A percentile compares a stretch with the other conserved stretches of the same genome.
Conservation (phyloP, 352 stramenopile genomes). For the Halophytophthora polymorphica region DNA sequence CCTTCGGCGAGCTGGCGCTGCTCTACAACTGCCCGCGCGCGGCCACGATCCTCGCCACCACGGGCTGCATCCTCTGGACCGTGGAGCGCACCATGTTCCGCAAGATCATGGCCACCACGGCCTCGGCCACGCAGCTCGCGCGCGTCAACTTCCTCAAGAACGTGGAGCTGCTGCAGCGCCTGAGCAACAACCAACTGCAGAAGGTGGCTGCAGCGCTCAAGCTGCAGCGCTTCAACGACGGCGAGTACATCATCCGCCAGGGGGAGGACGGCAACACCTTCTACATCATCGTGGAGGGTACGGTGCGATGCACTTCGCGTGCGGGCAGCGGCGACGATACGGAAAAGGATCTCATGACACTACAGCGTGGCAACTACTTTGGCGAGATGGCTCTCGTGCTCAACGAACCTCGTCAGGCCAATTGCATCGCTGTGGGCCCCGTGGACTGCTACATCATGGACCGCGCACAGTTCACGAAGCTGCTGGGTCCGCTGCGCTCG, state of each 20-base stretch:
- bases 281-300: slow-evolving; percentile 96
- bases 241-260: slow-evolving; percentile 93
- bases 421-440: slow-evolving; percentile 67
- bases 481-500: slow-evolving; percentile 73
- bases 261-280: slow-evolving; percentile 95
- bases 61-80: slow-evolving; percentile 88
- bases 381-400: slow-evolving; percentile 86
- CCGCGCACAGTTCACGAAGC: slow-evolving; percentile 81
- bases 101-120: slow-evolving; percentile 80
- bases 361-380: slow-evolving; percentile 85
- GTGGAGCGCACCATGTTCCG: slow-evolving; percentile 89
- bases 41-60: slow-evolving; percentile 90
- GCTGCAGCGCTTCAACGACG: slow-evolving; percentile 81
- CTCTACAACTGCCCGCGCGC: slow-evolving; percentile 96
- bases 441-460: slow-evolving; percentile 93
- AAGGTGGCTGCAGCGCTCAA: slow-evolving; percentile 84
- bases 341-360: slow-evolving; percentile 79
- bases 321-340: slow-evolving; percentile 33
- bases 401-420: slow-evolving; percentile 83
- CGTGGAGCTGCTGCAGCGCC: slow-evolving; percentile 89
- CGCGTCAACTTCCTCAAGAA: slow-evolving; percentile 92
- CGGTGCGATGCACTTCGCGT: slow-evolving; percentile 75
- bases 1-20: slow-evolving; percentile 96
- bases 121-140: slow-evolving; percentile 66
- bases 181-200: slow-evolving; percentile 87